A percentile compares a stretch with the other conserved stretches of the same genome.
Evolutionary conservation across 169 alveolate species (phyloP).

Genomic region (Haemoproteus tartakovskyi): DNA sequence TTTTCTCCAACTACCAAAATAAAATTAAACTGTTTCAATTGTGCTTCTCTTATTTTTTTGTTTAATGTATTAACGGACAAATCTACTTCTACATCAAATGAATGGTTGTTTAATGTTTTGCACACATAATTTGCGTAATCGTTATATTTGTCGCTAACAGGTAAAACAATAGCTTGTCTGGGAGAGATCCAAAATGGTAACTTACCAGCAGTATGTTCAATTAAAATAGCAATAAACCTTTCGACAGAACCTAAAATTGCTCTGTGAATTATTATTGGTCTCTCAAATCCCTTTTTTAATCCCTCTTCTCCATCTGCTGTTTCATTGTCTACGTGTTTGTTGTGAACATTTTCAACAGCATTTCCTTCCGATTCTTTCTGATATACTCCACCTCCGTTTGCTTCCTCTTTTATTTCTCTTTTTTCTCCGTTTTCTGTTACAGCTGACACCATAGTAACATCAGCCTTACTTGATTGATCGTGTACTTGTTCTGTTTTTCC

Average conservation of each 20-base stretch:
- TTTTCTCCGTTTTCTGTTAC: too few relatives aligned
- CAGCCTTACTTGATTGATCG: too few relatives aligned
- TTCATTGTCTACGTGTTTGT: too few relatives aligned
- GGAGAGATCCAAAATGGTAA: constrained; percentile 99
- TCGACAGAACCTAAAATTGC: constrained; percentile 98
- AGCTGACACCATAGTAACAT: too few relatives aligned
- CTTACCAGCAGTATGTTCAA: constrained; percentile 97
- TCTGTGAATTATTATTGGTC: constrained; percentile 99
- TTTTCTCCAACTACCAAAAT: constrained; percentile 96
- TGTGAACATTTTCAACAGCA: too few relatives aligned
- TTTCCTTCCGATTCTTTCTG: too few relatives aligned
- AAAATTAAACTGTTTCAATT: constrained; percentile 91
- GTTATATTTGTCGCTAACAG: constrained; percentile 88
- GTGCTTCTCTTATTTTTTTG: constrained; percentile 96
- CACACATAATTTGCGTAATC: constrained; percentile 89
- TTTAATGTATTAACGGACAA: constrained; percentile 88
- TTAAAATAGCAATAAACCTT: constrained; percentile 93
- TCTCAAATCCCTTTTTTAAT: constrained; percentile 84
- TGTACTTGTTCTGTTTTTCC: too few relatives aligned
- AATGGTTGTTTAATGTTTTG: constrained; percentile 72
- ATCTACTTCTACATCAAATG: constrained; percentile 88
- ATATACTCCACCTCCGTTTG: too few relatives aligned
- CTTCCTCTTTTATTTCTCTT: too few relatives aligned
- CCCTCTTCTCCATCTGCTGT: too few relatives aligned
- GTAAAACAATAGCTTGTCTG: constrained; percentile 91